Evolutionary conservation across 2,329 filamentous ascomycete species (phyloP).

Genomic region (Nemania serpens): DNA sequence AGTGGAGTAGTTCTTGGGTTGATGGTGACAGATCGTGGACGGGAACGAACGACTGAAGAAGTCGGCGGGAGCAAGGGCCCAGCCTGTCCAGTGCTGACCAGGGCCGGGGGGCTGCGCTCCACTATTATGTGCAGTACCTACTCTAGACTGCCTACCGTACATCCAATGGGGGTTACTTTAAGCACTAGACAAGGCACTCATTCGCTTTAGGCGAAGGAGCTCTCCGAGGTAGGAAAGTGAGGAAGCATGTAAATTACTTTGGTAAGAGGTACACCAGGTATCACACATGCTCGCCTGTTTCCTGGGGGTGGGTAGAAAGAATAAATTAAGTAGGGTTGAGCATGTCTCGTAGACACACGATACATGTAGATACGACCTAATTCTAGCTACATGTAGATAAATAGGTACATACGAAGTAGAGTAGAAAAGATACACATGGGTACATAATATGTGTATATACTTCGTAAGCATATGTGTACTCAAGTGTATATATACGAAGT

Average conservation of each 20-base stretch:
- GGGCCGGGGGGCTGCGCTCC: not conserved
- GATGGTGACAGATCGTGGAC: slow-evolving; percentile 25
- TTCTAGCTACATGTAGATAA: not conserved
- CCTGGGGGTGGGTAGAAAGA: slow-evolving; percentile 1
- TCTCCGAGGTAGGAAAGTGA: not conserved
- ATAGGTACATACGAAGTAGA: too few relatives aligned
- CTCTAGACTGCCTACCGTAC: not conserved
- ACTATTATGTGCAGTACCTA: not conserved
- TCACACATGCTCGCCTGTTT: slow-evolving; percentile 17
- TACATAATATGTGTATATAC: too few relatives aligned
- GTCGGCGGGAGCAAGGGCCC: slow-evolving; percentile 21
- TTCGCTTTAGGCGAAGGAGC: slow-evolving; percentile 20
- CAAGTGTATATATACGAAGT: too few relatives aligned
- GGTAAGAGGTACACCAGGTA: not conserved
- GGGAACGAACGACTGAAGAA: slow-evolving; percentile 30
- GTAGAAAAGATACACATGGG: too few relatives aligned
- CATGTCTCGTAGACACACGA: not conserved
- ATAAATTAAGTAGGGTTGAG: slow-evolving; percentile 8
- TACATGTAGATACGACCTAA: too few relatives aligned
- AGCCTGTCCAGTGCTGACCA: not conserved
- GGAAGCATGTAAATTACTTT: too few relatives aligned
- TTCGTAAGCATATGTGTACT: too few relatives aligned
- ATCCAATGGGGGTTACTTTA: not conserved
- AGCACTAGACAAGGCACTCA: slow-evolving; percentile 9
- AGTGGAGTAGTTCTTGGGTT: slow-evolving; percentile 28